Conservation (phyloP, 108 stramenopile genomes). For the Cyclotella sp. region DNA sequence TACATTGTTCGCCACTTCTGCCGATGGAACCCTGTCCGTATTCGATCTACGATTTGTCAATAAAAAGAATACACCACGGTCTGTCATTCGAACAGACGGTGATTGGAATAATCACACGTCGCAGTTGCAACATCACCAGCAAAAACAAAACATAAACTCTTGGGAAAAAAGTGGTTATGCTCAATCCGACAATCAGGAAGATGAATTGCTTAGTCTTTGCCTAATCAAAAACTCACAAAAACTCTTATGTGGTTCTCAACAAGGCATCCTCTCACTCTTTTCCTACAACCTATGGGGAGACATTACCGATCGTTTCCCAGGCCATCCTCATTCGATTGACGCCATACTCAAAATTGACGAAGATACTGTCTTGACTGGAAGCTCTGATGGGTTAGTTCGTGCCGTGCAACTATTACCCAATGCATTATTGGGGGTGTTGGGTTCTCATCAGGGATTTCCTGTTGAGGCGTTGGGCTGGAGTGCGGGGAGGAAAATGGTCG, state of each 20-base stretch:
- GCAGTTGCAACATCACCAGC: constrained; percentile 24
- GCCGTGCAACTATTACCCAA: constrained; percentile 92
- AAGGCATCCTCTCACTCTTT: constrained; percentile 88
- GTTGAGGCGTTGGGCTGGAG: constrained; percentile 88
- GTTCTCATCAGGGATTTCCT: constrained; percentile 90
- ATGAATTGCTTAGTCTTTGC: constrained; percentile 87
- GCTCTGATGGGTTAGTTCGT: constrained; percentile 93
- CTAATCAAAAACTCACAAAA: constrained; percentile 89
- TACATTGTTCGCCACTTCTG: constrained; percentile 74
- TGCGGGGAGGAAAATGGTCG: constrained; percentile 76
- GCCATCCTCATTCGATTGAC: constrained; percentile 91
- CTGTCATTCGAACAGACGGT: constrained; percentile 23
- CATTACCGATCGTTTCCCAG: constrained; percentile 90
- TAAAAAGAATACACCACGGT: constrained; percentile 27
- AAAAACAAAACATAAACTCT: constrained; percentile 42
- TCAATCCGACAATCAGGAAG: constrained; percentile 92
- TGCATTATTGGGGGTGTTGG: constrained; percentile 91
- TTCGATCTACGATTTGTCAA: constrained; percentile 74
- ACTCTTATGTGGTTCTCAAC: constrained; percentile 88
- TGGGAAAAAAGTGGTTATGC: constrained; percentile 45
- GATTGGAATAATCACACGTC: constrained; percentile 9
- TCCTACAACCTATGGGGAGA: constrained; percentile 95
- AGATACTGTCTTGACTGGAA: constrained; percentile 94
- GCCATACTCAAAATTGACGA: constrained; percentile 94
- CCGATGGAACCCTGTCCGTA: constrained; percentile 76